These are phyloP conservation scores for Quercus suber DNA, from an alignment of 306 rosid genomes.

Conservation along the genomic window DNA sequence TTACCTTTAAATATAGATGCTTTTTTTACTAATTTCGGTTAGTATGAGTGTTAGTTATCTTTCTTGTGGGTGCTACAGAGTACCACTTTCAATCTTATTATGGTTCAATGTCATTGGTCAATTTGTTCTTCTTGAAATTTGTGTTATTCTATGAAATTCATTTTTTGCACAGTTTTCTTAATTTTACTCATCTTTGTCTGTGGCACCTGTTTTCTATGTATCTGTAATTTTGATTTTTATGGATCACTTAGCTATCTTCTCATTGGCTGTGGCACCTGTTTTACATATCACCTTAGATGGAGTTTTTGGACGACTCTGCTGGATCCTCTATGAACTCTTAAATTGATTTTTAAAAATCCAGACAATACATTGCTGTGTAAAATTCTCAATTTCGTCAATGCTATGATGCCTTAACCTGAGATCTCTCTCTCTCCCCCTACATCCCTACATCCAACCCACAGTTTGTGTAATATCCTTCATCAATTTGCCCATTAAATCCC, in stretches of 20 bases:
- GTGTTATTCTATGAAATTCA: neutral
- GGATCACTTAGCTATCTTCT: neutral
- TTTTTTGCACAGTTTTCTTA: neutral
- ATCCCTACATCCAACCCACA: neutral
- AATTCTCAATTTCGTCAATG: neutral
- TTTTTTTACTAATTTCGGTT: neutral
- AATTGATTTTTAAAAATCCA: neutral
- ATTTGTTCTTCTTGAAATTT: neutral
- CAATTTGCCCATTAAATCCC: neutral
- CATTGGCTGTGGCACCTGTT: neutral
- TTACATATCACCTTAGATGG: neutral
- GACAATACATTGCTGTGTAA: neutral
- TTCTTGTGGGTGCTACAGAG: constrained; percentile 4
- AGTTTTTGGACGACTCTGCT: neutral
- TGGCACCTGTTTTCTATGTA: neutral
- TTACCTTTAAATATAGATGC: neutral
- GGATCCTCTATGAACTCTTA: neutral
- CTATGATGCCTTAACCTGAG: neutral
- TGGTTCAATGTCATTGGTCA: neutral
- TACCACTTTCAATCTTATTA: neutral
- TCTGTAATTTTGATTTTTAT: neutral
- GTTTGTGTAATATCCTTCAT: neutral
- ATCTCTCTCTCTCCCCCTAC: neutral
- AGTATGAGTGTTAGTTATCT: neutral
- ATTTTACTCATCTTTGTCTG: neutral